A percentile compares a stretch with the other conserved stretches of the same genome.
Evolutionary conservation across 306 rosid species (phyloP).

Genomic region (Quercus engelmannii): DNA sequence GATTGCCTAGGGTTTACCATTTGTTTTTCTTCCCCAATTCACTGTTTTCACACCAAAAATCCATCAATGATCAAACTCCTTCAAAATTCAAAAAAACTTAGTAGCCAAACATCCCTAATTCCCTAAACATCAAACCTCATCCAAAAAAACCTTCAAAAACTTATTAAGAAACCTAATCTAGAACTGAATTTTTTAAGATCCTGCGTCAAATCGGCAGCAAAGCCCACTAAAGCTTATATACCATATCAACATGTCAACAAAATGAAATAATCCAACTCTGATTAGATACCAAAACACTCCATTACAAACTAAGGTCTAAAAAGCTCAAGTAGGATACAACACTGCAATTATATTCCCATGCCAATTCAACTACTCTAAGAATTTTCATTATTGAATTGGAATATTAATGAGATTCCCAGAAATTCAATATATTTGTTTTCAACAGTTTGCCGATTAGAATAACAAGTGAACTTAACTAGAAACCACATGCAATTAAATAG

Average conservation of each 20-base stretch:
- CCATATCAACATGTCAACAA: background rate
- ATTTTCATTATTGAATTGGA: background rate
- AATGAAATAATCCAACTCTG: background rate
- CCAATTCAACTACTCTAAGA: background rate
- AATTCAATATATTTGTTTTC: background rate
- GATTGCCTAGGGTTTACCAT: no score
- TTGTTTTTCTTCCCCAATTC: no score
- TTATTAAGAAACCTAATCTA: no score
- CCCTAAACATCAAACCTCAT: no score
- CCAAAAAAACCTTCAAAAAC: no score
- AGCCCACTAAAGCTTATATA: no score
- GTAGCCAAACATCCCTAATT: no score
- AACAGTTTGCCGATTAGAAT: background rate
- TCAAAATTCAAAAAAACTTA: no score
- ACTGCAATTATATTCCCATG: background rate
- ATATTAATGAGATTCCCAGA: background rate
- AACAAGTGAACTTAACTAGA: background rate
- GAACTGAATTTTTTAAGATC: no score
- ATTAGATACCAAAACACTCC: background rate
- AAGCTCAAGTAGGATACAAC: background rate
- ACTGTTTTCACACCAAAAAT: no score
- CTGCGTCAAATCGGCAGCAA: no score
- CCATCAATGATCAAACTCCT: no score
- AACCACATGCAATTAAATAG: background rate
- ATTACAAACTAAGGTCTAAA: background rate